Percentiles rank a stretch among this genome's conserved stretches.
These are phyloP conservation scores for Pseudisothecium myosuroides DNA, from an alignment of 225 moss, liverwort and hornwort genomes.

Conservation along the genomic window DNA sequence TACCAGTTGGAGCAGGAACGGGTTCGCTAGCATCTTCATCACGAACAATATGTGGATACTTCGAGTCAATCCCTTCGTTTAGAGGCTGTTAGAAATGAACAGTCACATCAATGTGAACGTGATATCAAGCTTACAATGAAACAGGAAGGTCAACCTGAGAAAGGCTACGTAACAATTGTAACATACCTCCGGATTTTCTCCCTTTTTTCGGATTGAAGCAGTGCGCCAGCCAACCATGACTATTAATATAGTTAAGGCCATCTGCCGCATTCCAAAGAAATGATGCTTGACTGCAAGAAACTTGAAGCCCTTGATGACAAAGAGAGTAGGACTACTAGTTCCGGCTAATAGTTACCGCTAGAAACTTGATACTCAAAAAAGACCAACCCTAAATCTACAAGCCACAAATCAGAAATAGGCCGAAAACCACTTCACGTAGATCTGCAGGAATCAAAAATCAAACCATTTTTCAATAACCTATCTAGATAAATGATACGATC, in stretches of 20 bases:
- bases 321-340: not conserved
- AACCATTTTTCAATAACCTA: not conserved
- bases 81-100: not conserved
- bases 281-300: not conserved
- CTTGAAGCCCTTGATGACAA: not conserved
- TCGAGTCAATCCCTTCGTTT: not conserved
- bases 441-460: not conserved
- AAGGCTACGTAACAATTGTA: not conserved
- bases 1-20: not conserved
- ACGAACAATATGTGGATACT: slow-evolving; percentile 30
- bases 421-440: not conserved
- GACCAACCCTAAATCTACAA: not conserved
- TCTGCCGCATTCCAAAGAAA: not conserved
- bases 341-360: not conserved
- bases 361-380: not conserved
- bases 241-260: slow-evolving; percentile 15
- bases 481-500: slow-evolving; percentile 50
- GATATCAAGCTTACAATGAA: not conserved
- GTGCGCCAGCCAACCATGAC: slow-evolving; percentile 92
- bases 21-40: slow-evolving; percentile 14
- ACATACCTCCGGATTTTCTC: slow-evolving; percentile 50
- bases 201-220: slow-evolving; percentile 47
- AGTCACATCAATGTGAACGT: not conserved
- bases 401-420: not conserved
- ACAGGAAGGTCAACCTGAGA: not conserved